phyloP scores from a whole-genome alignment of 225 moss, liverwort and hornwort species.

The Physcomitrium patens region DNA sequence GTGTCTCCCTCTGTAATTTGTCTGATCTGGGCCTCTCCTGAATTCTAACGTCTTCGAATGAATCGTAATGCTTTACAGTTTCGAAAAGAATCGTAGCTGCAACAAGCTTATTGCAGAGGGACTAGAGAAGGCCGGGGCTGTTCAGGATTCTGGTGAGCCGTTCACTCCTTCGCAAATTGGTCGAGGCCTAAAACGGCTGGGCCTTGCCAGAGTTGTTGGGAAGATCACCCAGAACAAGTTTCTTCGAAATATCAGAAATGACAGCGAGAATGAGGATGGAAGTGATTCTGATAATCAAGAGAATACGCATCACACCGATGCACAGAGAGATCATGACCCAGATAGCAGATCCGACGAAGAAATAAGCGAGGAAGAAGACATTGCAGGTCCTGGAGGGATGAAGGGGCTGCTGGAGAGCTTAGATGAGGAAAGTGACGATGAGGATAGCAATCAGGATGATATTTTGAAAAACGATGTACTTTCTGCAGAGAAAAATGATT shows the following conservation, averaged over 20 bases:
- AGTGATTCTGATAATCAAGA: conserved; percentile 35
- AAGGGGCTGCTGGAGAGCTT: conserved; percentile 25
- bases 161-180: conserved; percentile 76
- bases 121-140: conserved; percentile 49
- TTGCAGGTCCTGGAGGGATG: conserved; percentile 17
- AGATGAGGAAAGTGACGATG: conserved; percentile 27
- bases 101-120: conserved; percentile 53
- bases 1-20: background rate
- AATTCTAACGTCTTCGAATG: background rate
- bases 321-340: conserved; percentile 2
- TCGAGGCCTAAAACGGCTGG: conserved; percentile 67
- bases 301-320: conserved; percentile 29
- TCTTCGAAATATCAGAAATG: conserved; percentile 36
- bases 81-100: conserved; percentile 57
- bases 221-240: conserved; percentile 40
- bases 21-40: background rate
- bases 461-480: background rate
- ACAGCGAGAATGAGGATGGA: conserved; percentile 37
- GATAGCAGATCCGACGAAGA: conserved; percentile 26
- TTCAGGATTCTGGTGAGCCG: conserved; percentile 50
- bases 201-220: conserved; percentile 48
- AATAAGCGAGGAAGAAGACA: conserved; percentile 12
- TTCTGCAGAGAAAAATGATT: conserved; percentile 3
- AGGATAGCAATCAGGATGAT: conserved; percentile 22
- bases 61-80: conserved; percentile 47